phyloP scores from a whole-genome alignment of 1,284 basidiomycete species.

The Ceratobasidium sp. region DNA sequence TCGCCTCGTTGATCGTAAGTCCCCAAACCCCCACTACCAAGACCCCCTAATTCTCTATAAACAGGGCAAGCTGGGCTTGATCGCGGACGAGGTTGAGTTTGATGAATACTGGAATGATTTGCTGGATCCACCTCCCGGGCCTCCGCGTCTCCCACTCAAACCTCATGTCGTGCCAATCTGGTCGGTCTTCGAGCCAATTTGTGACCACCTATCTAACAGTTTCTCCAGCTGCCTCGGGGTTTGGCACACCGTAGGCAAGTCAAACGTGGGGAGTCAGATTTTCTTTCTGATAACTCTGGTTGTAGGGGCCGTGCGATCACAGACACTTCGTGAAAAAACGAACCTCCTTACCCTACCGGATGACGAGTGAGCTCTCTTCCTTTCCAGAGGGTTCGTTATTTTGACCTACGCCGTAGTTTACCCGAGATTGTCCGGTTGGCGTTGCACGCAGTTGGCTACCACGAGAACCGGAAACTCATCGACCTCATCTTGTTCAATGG shows the following conservation, averaged over 20 bases:
- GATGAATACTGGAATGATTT: slow-evolving; percentile 11
- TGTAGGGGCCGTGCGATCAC: slow-evolving; percentile 24
- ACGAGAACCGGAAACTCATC: slow-evolving; percentile 44
- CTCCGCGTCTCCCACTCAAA: background rate
- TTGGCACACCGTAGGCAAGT: slow-evolving; percentile 41
- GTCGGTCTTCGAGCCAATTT: background rate
- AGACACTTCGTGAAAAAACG: background rate
- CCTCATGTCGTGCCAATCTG: slow-evolving; percentile 3
- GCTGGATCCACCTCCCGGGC: slow-evolving; percentile 7
- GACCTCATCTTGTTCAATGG: slow-evolving; percentile 13
- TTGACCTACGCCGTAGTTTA: slow-evolving; percentile 8
- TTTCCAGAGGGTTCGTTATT: background rate
- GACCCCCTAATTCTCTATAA: background rate
- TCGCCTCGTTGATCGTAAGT: slow-evolving; percentile 45
- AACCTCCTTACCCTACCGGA: slow-evolving; percentile 24
- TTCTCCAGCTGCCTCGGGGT: slow-evolving; percentile 18
- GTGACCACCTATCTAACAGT: background rate
- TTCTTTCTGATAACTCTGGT: background rate
- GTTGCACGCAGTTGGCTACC: slow-evolving; percentile 42
- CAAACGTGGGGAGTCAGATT: background rate
- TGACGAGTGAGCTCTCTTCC: slow-evolving; percentile 9
- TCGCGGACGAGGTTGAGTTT: background rate
- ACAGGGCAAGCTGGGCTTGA: slow-evolving; percentile 17
- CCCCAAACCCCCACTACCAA: background rate
- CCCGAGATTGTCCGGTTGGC: slow-evolving; percentile 39